phyloP scores from a whole-genome alignment of 2,329 filamentous ascomycete species.

The Cladophialophora carrionii region DNA sequence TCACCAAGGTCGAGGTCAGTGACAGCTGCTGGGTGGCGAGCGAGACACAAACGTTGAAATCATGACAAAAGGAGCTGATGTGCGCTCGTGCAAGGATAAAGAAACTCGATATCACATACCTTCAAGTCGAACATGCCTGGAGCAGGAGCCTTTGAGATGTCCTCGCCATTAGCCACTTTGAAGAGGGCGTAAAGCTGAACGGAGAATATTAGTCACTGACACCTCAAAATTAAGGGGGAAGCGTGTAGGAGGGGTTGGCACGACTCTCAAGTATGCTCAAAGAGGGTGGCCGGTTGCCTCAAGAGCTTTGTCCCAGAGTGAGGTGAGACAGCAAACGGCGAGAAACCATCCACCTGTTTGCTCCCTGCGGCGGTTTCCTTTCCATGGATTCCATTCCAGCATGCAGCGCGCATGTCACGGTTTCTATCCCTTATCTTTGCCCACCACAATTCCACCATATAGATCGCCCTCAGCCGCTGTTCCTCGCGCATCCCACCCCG shows the following conservation, averaged over 20 bases:
- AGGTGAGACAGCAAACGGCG: background rate
- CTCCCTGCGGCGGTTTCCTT: background rate
- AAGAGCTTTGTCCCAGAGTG: background rate
- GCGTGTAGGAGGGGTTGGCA: background rate
- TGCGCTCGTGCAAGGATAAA: background rate
- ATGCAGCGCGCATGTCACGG: background rate
- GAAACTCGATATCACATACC: conserved; percentile 39
- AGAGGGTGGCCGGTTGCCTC: background rate
- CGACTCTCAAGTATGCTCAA: too few species aligned
- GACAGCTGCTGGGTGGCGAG: background rate
- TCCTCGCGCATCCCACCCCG: background rate
- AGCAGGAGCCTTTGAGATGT: conserved; percentile 39
- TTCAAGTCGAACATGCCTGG: conserved; percentile 47
- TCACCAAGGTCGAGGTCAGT: conserved; percentile 2
- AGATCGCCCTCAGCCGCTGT: background rate
- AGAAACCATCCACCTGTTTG: background rate
- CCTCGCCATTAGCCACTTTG: conserved; percentile 42
- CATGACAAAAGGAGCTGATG: conserved; percentile 62
- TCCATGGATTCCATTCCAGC: background rate
- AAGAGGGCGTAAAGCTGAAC: conserved; percentile 47
- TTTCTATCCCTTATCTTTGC: background rate
- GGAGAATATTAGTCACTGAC: background rate
- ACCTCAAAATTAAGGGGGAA: background rate
- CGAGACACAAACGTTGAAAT: background rate
- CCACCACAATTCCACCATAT: too few species aligned